Base-by-base conservation (phyloP, 2,329 filamentous ascomycete genomes). In the Stagonosporopsis vannaccii region DNA sequence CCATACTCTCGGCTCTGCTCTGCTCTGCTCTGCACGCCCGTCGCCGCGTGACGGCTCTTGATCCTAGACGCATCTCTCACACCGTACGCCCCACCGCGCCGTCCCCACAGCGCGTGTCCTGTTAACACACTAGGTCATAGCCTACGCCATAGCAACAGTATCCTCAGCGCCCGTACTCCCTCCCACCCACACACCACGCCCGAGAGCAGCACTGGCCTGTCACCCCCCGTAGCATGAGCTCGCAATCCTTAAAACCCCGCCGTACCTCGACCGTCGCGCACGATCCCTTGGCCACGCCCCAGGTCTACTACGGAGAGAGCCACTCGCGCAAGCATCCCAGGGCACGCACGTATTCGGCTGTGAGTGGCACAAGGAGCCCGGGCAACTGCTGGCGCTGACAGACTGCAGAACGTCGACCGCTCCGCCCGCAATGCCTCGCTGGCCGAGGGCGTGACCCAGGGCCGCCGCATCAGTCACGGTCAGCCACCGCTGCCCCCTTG, bases 281-380 rank as follows among this genome's bases (percentile, higher is more conserved):
- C 62, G 85, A 87, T 71, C 85, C 85, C 5, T 83, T 82, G 66
- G 84, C 84, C 33, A 78, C 84, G 35, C 80, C 85, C 8, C 80
- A 84, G 58, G 75, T 86, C 61, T 87, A 87, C 74, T 87, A 87
- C 75, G 84, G 85, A 62, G 78, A 82, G 47, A 79, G 79, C 56
- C 77, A 81, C 60, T 62, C 65, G 58, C 72, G 75, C 59, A 78
- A 78, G 66, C 80, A 81, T 68, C 75, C 77, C 58, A 78, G 82
- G 51, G 76, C 76, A 41, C 78, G 84, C 58, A 84, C 84, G 5
- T 83, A 84, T 67, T 86, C 84, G 32, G 79, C 82, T 57, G 84
- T 86, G 77, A 73, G 82, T 72, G 13, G 47, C 26, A 37, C 25
- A 35, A 2, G 23, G 19, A 23, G 36, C 19, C 9, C 1, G n/a